Base-by-base conservation (phyloP, 768 basidiomycete genomes). In the Collybia nuda region DNA sequence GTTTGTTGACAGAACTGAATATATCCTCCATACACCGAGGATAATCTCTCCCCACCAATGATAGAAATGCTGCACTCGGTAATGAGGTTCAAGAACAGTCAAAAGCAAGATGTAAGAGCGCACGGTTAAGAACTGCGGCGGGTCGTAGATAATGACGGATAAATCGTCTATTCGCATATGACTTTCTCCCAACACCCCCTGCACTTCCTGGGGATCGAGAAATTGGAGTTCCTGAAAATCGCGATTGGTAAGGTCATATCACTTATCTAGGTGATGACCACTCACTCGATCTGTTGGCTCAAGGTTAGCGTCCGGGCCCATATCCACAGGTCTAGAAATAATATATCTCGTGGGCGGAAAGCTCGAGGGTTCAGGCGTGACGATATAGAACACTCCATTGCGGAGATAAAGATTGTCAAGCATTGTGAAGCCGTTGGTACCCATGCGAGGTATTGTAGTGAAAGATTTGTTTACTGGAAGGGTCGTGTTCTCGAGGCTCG, bases 321-420 rank as follows among this genome's bases (percentile, higher is more conserved):
- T 26, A 14, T 65, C 54, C 21, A 59, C 46, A 2, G 68, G 67
- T 5, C 52, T 48, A 3, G 72, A 56, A n/a, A 75, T 61, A 54
- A 88, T 76, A 48, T 76, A 56, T 23, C 69, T 62, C 53, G 68
- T 67, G 5, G 68, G 66, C 14, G 84, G 85, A 51, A 81, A 82
- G 2, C 62, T 56, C 4, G 56, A 47, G 2, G 54, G 53, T 29
- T 68, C 59, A 3, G 60, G 50, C 11, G 86, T 82, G 42, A 91
- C 77, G 49, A 89, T 73, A 61, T 80, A 85, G 51, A 90, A 78
- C 1, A 86, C 89, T 23, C 88, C 86, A 55, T 88, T 84, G 50
- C 80, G 75, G 66, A 90, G 79, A 68, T 92, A 90, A 2, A 93
- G 67, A 50, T 85, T 78, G 47, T 83, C 81, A 54, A 91, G 81